Base-by-base conservation (phyloP, 2,329 filamentous ascomycete genomes). In the Alternaria sp. region DNA sequence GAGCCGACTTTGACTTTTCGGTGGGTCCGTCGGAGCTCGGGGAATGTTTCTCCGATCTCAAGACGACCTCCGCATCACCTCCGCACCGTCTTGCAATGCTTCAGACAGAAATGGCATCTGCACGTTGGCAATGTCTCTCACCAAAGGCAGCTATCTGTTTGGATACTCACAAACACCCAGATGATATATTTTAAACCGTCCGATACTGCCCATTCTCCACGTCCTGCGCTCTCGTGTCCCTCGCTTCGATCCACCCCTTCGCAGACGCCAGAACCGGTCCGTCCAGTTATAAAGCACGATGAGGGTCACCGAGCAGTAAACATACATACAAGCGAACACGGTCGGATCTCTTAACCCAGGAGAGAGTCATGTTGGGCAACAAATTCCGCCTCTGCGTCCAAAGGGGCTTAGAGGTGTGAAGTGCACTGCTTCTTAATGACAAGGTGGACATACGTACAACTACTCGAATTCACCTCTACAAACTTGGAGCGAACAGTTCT, bases 1-100 rank as follows among this genome's bases (percentile, higher is more conserved):
- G 51, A 54, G 54, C 20, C 54, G 54, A 63, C 59, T 62, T 66
- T 54, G 57, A 60, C 57, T 67, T 67, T 66, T 66, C 43, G 53
- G 56, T 64, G 64, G 64, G 59, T 62, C 64, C 56, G 5, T 44
- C 62, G 62, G 60, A 50, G 49, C 43, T 38, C 56, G 60, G 54
- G 14, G 2, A 38, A 20, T 14, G 43, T 58, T 61, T 61, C 49
- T 53, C 55, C 59, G 63, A 58, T 51, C 51, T 45, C 22, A 34
- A 27, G 43, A 61, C 63, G 54, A 61, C 57, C 52, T 55, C 60
- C 57, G 53, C 57, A 50, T 28, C 41, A 54, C 51, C 56, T 63
- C 60, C 59, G 54, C 48, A 38, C 5, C 41, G 36, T 30, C 46
- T 53, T 46, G 45, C 20, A 14, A 45, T 25, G 22, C 10, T 11